Evolutionary conservation across 75 land plant genomes (phyloP), one percentile per base, ranked within the genome.

Genomic region (Picea glauca): DNA sequence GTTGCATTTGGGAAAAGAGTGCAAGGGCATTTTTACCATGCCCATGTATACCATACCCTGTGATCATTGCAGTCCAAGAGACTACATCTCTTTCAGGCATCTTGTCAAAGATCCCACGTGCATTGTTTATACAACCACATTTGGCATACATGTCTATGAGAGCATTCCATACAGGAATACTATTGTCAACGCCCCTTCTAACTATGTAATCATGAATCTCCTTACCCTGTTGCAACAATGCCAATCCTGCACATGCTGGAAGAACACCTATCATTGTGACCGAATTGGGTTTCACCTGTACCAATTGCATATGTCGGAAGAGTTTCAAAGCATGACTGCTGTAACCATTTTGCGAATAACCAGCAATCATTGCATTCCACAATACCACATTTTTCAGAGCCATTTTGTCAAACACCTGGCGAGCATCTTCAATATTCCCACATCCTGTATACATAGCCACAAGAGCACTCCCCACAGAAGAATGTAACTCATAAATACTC

Each of bases 361-460:
- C 78, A 13, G 68, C 67, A n/a, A 77, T 65, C 75, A 77, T 77
- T 4, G 78, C 67, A 58, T 40, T 77, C 78, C 78, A 77, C 46
- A 60, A 58, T 13, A 67, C 76, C 31, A 77, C 77, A 65, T 83
- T 76, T 74, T 58, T 78, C 14, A 38, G 2, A 32, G 84, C 20
- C 11, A 65, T 62, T 50, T 62, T 40, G 31, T 61, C 57, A 64
- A 78, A 83, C 13, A 74, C 81, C 50, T 62, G 33, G 35, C 60
- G 31, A 50, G 84, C 80, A 60, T 38, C 21, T 58, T 57, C 72
- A 31, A 83, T 14, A 3, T 20, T 43, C 23, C 56, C 67, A 32
- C 84, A 79, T n/a, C 54, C 80, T 26, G 65, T n/a, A 63, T 83
- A 79, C 84, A 83, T 60, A 35, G 80, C 56, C 30, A 83, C 74